Base-by-base conservation (phyloP, 1,284 basidiomycete genomes). In the Malassezia brasiliensis region DNA sequence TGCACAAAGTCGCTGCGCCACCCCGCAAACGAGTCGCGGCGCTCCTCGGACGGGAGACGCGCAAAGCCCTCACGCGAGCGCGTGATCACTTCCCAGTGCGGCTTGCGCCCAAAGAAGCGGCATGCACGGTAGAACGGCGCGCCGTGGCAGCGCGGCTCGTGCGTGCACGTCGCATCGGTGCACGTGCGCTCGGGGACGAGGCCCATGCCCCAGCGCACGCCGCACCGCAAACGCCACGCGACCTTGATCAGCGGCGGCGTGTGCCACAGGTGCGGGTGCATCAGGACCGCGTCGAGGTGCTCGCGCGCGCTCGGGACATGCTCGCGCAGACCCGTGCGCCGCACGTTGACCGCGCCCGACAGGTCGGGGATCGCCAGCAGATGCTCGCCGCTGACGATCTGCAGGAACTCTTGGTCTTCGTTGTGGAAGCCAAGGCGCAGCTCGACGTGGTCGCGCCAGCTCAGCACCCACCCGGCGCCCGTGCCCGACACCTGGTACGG, bases 1-100 rank as follows among this genome's bases (percentile, higher is more conserved):
- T 98, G 93, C 56, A 96, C 84, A 74, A 89, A 94, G 76, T 96
- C 86, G 8, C 90, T 94, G 32, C 93, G 83, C 77, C 96, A 96
- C 2, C 83, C 86, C 56, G 82, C 82, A 75, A 83, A 96, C 0
- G 90, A 91, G 76, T 98, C 91, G 36, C 41, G 49, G 45, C 65
- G 64, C 22, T 74, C 62, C 15, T 60, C 59, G 11, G 58, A 52
- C 5, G 68, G 67, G 22, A 69, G 57, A 8, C 60, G 60, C 47
- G 76, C 63, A 37, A 83, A 77, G 32, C 78, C 67, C 30, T 77
- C 69, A 8, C 67, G 69, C 76, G 83, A 76, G 78, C 82, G 68
- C 12, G 90, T 76, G 40, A 81, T 81, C 8, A 96, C 85, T 22
- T 83, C 75, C 76, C 90, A 84, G 76, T 98, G 93, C 17, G 87